Evolutionary conservation across 2,329 filamentous ascomycete genomes (phyloP).

Genomic region (Lasiodiplodia hormozganensis): DNA sequence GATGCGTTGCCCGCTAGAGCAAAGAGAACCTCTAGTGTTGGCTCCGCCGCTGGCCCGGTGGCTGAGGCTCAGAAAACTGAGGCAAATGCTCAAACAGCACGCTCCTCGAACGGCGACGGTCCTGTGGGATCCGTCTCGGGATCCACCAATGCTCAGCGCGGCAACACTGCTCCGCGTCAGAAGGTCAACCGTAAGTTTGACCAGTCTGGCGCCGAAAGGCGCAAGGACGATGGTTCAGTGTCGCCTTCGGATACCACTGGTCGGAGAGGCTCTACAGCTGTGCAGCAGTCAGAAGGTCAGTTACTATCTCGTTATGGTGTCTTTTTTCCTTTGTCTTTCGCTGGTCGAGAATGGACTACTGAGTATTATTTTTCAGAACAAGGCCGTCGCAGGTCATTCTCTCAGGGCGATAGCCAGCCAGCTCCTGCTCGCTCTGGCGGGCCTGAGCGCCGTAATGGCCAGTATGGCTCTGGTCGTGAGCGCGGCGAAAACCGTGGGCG

Average conservation of each 20-base stretch:
- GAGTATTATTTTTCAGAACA: constrained; percentile 33
- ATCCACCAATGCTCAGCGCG: constrained; percentile 1
- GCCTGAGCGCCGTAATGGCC: constrained; percentile 44
- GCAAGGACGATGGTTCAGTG: constrained; percentile 27
- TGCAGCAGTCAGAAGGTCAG: constrained; percentile 43
- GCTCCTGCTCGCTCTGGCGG: constrained; percentile 25
- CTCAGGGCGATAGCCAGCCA: constrained; percentile 40
- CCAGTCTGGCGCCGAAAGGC: constrained; percentile 16
- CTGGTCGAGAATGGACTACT: background rate
- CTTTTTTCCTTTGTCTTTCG: background rate
- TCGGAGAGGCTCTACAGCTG: constrained; percentile 41
- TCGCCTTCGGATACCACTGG: constrained; percentile 25
- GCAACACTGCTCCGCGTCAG: constrained; percentile 23
- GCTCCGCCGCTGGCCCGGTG: constrained; percentile 36
- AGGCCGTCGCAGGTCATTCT: constrained; percentile 40
- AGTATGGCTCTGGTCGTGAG: constrained; percentile 47
- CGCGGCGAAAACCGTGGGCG: constrained; percentile 54
- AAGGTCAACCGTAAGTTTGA: constrained; percentile 26
- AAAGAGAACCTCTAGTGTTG: constrained; percentile 45
- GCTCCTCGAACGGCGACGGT: constrained; percentile 20
- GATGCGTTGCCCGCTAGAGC: constrained; percentile 42
- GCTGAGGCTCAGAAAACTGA: constrained; percentile 38
- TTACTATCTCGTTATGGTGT: background rate
- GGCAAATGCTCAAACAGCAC: constrained; percentile 25
- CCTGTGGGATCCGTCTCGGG: constrained; percentile 7